Conservation (phyloP, 2,329 filamentous ascomycete genomes). For the Exserohilum turcica region DNA sequence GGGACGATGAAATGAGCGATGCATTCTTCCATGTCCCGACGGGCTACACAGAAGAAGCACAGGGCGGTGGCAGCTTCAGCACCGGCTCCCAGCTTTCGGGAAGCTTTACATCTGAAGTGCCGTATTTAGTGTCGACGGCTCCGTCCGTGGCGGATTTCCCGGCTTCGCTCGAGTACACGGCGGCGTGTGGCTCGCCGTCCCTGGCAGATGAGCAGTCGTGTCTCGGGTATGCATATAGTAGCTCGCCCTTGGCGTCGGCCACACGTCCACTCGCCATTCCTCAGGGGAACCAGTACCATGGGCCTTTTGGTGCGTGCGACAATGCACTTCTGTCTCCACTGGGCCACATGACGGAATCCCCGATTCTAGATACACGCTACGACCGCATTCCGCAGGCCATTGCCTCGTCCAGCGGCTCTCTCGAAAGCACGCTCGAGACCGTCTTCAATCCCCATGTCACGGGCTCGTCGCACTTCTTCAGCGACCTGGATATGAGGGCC, state of each 20-base stretch:
- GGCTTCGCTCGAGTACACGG: constrained; percentile 34
- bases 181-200: constrained; percentile 36
- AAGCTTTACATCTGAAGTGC: constrained; percentile 30
- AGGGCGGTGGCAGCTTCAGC: constrained; percentile 14
- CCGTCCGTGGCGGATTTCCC: constrained; percentile 32
- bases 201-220: constrained; percentile 33
- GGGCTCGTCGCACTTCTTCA: constrained; percentile 38
- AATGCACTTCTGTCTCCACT: constrained; percentile 22
- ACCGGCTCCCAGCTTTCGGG: constrained; percentile 24
- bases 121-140: constrained; percentile 29
- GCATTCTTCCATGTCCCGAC: constrained; percentile 33
- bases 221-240: constrained; percentile 26
- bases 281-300: constrained; percentile 24
- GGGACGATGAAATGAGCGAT: constrained; percentile 39
- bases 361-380: constrained; percentile 32
- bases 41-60: constrained; percentile 13
- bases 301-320: constrained; percentile 34
- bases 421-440: constrained; percentile 29
- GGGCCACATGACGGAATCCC: constrained; percentile 21
- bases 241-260: constrained; percentile 35
- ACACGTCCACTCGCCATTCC: constrained; percentile 34
- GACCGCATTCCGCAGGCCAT: constrained; percentile 28
- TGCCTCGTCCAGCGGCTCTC: constrained; percentile 20
- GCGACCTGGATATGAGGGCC: constrained; percentile 32
- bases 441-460: constrained; percentile 39